phyloP scores from a whole-genome alignment of 2,329 filamentous ascomycete genomes.

The Elsinoe perseae region DNA sequence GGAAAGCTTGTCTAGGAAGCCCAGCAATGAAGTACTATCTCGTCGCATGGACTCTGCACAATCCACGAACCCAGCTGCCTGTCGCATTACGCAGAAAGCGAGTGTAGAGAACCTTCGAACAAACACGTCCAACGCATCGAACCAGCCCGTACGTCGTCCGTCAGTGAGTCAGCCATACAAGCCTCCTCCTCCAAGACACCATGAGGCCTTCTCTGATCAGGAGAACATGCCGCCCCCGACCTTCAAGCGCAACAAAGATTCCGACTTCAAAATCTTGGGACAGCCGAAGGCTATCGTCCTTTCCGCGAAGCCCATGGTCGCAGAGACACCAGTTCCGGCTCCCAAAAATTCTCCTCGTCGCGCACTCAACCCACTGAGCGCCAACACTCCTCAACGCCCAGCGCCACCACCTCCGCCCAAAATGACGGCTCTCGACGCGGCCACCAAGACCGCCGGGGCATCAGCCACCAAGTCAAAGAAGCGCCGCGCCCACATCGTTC shows the following conservation, averaged over 20 bases:
- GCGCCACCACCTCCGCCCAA: constrained; percentile 79
- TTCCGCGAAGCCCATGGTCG: constrained; percentile 34
- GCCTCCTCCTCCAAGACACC: constrained; percentile 43
- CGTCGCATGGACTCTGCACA: constrained; percentile 16
- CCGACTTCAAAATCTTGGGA: constrained; percentile 48
- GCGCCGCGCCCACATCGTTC: constrained; percentile 72
- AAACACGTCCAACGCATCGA: constrained; percentile 21
- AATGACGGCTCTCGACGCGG: constrained; percentile 92
- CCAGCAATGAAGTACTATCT: constrained; percentile 21
- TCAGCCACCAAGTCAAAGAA: constrained; percentile 66
- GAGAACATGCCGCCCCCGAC: constrained; percentile 73
- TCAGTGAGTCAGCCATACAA: constrained; percentile 37
- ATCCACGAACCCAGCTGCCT: constrained; percentile 15
- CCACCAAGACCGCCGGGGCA: constrained; percentile 74
- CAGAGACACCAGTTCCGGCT: constrained; percentile 34
- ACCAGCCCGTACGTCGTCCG: constrained; percentile 33
- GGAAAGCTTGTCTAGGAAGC: constrained; percentile 11
- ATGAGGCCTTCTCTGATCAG: constrained; percentile 63
- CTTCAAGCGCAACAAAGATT: constrained; percentile 55
- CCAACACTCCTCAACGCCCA: constrained; percentile 68
- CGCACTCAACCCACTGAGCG: constrained; percentile 47
- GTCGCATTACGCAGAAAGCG: constrained; percentile 20
- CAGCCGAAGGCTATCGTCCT: constrained; percentile 49
- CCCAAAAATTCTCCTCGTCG: constrained; percentile 30
- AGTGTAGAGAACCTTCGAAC: constrained; percentile 23